Base-by-base conservation (phyloP, 805 yeast species). In the Metschnikowia lunata region DNA sequence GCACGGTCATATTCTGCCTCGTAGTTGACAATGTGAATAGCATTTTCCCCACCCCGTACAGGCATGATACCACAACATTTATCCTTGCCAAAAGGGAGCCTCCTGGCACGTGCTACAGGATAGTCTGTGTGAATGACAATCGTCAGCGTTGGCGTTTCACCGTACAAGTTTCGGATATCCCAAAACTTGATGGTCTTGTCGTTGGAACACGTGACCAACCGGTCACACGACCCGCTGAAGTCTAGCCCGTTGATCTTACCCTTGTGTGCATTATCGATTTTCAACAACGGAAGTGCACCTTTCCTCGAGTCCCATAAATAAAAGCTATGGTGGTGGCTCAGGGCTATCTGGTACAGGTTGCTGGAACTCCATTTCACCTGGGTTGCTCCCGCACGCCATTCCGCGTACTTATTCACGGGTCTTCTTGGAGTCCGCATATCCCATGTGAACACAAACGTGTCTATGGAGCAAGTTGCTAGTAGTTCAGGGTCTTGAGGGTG, bases 361-460 rank as follows among this genome's bases (percentile, higher is more conserved):
- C 74, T 71, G 51, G 80, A 80, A 60, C 85, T 88, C 97, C 98
- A 93, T 60, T 91, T 89, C 12, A 89, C 97, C 62, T 91, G 98
- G 0, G 95, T 79, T 3, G 97, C 95, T 2, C 95, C 91, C 0
- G 97, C 95, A 45, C 86, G 69, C 95, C 97, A 93, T 59, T 91
- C 96, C n/a, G 96, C 88, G 67, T 88, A 89, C 37, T 81, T 75
- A 46, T 76, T 75, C 4, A 79, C 82, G 0, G 97, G 96, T 48
- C 78, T 70, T 38, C 78, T 68, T 0, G 96, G 91, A 12, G 82
- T 73, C 46, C 98, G 72, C 71, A 90, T 72, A 64, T 93, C 99
- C 99, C 99, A 93, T 2, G 85, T 79, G 43, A 81, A 79, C 14
- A 89, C 85, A 55, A 80, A 85, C 0, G 97, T 83, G 59, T 93